Base-by-base conservation (phyloP, 805 yeast genomes). In the Cyberlindnera meyerae region DNA sequence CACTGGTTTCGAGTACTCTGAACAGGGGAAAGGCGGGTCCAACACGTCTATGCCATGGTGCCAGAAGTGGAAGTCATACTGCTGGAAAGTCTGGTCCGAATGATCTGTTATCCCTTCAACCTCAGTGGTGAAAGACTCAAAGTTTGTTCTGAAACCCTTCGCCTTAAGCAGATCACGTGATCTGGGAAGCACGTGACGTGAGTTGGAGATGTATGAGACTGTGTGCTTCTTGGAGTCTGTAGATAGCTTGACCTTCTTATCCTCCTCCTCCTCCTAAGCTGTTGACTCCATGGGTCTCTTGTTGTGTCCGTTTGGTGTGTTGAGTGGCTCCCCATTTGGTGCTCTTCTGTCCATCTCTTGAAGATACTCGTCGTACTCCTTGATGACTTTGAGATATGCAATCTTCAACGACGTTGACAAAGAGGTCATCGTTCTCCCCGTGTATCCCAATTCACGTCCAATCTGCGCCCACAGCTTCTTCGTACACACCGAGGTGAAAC, bases 381-480 rank as follows among this genome's bases (percentile, higher is more conserved):
- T 22, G 21, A 75, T 44, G 13, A 70, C 61, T 42, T 71, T 68
- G 40, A 68, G 66, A 49, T 79, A 80, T 1, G 82, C 73, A 2
- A 75, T 58, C 50, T 80, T 75, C 42, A 83, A 61, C 1, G 87
- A 72, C 12, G 87, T 73, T 11, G 86, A 77, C 30, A 82, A 57
- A 11, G 87, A 79, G 22, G 84, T 78, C 73, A 80, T 78, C 34
- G 79, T 77, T 47, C 77, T 71, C 2, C 86, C 87, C 22, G 76
- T 71, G 54, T 79, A 82, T 0, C 95, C 94, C 33, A 86, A 61
- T 48, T 84, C 95, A 37, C 88, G 66, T 11, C 90, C 90, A 8
- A 86, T 72, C 51, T 82, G 87, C 1, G 87, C 87, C 96, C 95
- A 86, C 31, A 75, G 64, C 50, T 82, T 82, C 38, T 71, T 71